phyloP scores from a whole-genome alignment of 176 grass and related monocot genomes.

The Paspalum vaginatum region DNA sequence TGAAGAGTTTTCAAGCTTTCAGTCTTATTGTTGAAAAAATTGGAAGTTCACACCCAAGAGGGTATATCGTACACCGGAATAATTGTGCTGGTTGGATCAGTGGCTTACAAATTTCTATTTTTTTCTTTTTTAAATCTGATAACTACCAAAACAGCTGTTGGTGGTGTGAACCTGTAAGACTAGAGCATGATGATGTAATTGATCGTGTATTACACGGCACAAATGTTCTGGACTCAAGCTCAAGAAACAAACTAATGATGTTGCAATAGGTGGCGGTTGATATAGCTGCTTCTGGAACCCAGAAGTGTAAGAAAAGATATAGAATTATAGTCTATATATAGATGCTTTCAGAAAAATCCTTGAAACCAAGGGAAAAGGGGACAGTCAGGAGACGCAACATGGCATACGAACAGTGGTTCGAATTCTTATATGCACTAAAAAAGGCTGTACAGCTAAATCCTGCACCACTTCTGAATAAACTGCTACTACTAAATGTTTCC shows the following conservation, averaged over 20 bases:
- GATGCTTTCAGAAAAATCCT: constrained; percentile 34
- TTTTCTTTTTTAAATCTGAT: not conserved
- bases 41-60: constrained; percentile 9
- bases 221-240: constrained; percentile 16
- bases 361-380: constrained; percentile 1
- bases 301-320: constrained; percentile 25
- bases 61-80: not conserved
- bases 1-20: not conserved
- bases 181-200: not conserved
- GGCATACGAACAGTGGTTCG: not conserved
- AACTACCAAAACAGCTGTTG: not conserved
- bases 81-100: not conserved
- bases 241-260: constrained; percentile 31
- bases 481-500: constrained; percentile 6
- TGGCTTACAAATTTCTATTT: not conserved
- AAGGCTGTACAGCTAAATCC: not conserved
- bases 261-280: constrained; percentile 11
- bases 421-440: not conserved
- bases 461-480: constrained; percentile 11
- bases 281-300: constrained; percentile 21
- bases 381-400: not conserved
- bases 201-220: not conserved
- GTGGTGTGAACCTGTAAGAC: not conserved
- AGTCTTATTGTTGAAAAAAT: not conserved
- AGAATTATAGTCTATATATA: no score